These are phyloP conservation scores for Zizania palustris DNA, from an alignment of 202 grass and related monocot genomes.

Conservation along the genomic window DNA sequence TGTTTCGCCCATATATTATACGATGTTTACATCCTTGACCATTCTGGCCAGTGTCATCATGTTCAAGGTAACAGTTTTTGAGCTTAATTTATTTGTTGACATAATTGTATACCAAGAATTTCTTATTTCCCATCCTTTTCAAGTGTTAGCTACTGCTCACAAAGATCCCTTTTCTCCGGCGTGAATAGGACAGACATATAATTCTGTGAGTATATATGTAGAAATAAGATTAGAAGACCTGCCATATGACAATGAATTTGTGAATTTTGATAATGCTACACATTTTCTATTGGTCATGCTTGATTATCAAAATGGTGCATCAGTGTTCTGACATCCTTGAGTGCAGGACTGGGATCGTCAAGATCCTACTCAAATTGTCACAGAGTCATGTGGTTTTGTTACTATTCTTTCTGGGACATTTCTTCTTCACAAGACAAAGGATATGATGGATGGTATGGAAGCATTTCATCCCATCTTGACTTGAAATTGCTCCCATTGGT, in stretches of 20 bases:
- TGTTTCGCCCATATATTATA: conserved; percentile 98
- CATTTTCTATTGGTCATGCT: conserved; percentile 1
- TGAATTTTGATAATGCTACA: background rate
- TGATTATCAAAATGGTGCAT: conserved; percentile 7
- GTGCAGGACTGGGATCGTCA: conserved; percentile 97
- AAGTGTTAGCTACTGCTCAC: background rate
- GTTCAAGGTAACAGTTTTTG: conserved; percentile 80
- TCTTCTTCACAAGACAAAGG: conserved; percentile 99
- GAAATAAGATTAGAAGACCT: background rate
- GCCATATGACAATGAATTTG: background rate
- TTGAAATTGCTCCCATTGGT: conserved; percentile 1
- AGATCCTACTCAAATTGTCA: conserved; percentile 89
- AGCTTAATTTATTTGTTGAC: conserved; percentile 36
- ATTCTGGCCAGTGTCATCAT: conserved; percentile 99
- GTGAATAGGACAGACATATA: background rate
- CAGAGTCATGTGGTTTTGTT: conserved; percentile 93
- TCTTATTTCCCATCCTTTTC: background rate
- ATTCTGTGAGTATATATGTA: background rate
- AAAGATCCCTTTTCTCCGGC: background rate
- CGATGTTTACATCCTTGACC: conserved; percentile 98
- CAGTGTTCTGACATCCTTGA: background rate
- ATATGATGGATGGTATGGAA: conserved; percentile 80
- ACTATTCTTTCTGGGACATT: conserved; percentile 98
- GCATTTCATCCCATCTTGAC: background rate
- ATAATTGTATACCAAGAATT: conserved; percentile 24